Evolutionary conservation across 2,329 filamentous ascomycete species (phyloP), one percentile per base, ranked within the genome.

Genomic region (Aureobasidium zeae): DNA sequence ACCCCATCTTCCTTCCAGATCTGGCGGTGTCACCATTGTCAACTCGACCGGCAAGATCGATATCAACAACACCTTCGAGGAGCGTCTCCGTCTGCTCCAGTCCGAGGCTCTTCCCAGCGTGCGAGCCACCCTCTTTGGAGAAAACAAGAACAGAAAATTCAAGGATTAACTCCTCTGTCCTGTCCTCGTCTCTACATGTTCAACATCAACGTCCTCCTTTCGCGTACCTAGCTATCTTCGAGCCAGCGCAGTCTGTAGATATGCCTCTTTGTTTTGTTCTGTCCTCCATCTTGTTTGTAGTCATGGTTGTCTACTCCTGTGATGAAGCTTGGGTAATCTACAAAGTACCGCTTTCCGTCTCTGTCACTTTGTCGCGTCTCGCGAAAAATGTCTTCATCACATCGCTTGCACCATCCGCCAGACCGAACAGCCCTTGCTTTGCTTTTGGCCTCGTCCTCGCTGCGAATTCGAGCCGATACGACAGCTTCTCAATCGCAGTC

Each of bases 61-160:
- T 58, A 89, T 98, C 65, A 88, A 95, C 76, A 96, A 98, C 72
- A 96, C 91, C 44, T 84, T 96, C 55, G 91, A 96, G 63, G 84
- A 94, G 62, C 81, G 91, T 53, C 72, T 98, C 65, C 77, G 76
- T 58, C 73, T 96, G 49, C 77, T 96, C 52, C 83, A 94, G 67
- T 80, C 81, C 46, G 83, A 84, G 53, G 84, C 86, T 39, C 76
- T 95, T 47, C 91, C 91, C 11, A 79, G 79, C 32, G 81, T 98
- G 57, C 77, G 91, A 59, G 77, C 83, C 63, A 83, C 83, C 12
- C 73, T 98, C 48, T 98, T 98, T 59, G 91, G 91, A 49, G 81
- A 86, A 70, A 98, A 98, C 71, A 74, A 79, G 56, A 95, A 96
- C 76, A 81, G 91, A 64, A 94, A 83, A 69, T 98, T 96, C 77